phyloP scores from a whole-genome alignment of 257 asterid genomes.

The Fraxinus anomala region DNA sequence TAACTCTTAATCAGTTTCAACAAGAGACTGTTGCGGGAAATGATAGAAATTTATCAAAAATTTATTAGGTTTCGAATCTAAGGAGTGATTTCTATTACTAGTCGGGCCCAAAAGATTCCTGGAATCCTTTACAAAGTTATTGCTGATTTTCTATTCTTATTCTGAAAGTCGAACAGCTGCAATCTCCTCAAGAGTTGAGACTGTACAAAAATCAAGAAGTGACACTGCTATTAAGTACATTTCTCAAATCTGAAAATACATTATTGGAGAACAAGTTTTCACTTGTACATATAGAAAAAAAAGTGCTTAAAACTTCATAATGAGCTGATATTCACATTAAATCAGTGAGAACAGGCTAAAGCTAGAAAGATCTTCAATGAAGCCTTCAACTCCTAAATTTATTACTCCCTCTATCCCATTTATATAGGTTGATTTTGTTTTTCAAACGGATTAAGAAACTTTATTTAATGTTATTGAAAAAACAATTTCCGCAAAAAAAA shows the following conservation, averaged over 20 bases:
- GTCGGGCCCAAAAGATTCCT: background rate
- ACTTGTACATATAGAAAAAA: background rate
- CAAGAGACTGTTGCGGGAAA: background rate
- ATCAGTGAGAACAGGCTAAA: background rate
- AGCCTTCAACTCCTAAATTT: background rate
- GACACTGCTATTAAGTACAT: conserved; percentile 6
- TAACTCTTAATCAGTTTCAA: background rate
- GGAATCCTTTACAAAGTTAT: background rate
- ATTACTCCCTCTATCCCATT: background rate
- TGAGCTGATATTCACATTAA: background rate
- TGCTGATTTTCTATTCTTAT: background rate
- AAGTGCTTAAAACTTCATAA: background rate
- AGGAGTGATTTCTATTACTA: background rate
- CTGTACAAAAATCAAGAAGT: background rate
- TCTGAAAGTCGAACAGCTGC: background rate
- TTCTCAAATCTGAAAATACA: background rate
- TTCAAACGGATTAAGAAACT: too few relatives aligned
- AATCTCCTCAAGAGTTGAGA: background rate
- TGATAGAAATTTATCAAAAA: conserved; percentile 1
- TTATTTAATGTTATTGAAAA: too few relatives aligned
- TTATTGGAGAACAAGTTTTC: background rate
- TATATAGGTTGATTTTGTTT: too few relatives aligned
- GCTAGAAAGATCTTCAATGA: background rate
- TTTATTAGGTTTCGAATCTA: background rate
- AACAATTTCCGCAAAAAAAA: too few relatives aligned